phyloP scores from a whole-genome alignment of 73 alveolate species.

The Paramecium tetraurelia region DNA sequence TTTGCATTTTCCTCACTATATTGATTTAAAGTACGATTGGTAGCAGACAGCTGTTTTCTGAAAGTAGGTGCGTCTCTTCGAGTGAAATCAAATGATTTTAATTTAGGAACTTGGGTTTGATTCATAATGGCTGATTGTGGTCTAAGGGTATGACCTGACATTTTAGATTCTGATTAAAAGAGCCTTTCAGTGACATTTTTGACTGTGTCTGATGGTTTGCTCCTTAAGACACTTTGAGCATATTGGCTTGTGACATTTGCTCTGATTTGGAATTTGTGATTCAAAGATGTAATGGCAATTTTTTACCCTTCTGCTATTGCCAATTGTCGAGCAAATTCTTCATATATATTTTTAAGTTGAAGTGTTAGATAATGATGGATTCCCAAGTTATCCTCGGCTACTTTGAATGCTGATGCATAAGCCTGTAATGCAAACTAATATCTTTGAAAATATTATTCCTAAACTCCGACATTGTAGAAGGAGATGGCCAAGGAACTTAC shows the following conservation, averaged over 20 bases:
- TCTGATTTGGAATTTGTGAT: background rate
- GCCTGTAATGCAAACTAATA: constrained; percentile 36
- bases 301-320: constrained; percentile 46
- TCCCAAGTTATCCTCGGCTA: constrained; percentile 45
- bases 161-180: background rate
- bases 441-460: constrained; percentile 35
- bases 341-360: constrained; percentile 20
- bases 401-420: constrained; percentile 42
- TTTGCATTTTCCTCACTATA: background rate
- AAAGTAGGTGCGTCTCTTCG: background rate
- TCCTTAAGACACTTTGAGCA: background rate
- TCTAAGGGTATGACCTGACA: background rate
- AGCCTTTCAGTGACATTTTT: background rate
- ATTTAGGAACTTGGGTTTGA: background rate
- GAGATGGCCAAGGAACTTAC: constrained; percentile 28
- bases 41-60: background rate
- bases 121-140: background rate
- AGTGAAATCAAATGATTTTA: background rate
- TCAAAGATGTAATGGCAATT: background rate
- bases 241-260: background rate
- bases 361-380: background rate
- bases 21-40: background rate
- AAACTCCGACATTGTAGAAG: constrained; percentile 29
- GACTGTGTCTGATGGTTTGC: background rate
- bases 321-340: constrained; percentile 37